phyloP scores from a whole-genome alignment of 352 stramenopile genomes.

The Globisporangium lucens region DNA sequence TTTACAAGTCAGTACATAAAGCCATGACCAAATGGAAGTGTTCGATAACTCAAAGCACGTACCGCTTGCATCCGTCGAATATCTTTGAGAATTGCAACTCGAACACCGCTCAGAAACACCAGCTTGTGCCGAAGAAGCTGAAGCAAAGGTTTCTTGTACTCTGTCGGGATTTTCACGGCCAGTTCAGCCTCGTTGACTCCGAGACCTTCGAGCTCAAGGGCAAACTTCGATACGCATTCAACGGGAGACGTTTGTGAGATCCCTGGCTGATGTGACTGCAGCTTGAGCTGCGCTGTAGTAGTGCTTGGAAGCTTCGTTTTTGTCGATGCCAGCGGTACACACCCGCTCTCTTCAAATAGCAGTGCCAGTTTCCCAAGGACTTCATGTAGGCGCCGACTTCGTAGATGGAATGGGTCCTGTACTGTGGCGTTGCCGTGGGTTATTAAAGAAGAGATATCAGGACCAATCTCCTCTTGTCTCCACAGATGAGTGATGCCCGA shows the following conservation, averaged over 20 bases:
- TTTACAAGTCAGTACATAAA: slow-evolving; percentile 5
- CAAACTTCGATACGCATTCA: slow-evolving; percentile 9
- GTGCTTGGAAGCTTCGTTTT: too few relatives aligned
- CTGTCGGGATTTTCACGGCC: background rate
- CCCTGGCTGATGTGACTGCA: background rate
- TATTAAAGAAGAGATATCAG: background rate
- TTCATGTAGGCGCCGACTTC: background rate
- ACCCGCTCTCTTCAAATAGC: slow-evolving; percentile 9
- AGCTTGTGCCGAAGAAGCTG: slow-evolving; percentile 26
- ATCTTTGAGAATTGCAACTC: slow-evolving; percentile 18
- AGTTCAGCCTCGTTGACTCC: background rate
- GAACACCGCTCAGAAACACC: slow-evolving; percentile 17
- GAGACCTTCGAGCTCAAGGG: slow-evolving; percentile 13
- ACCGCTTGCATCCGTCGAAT: slow-evolving; percentile 28
- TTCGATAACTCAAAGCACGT: background rate
- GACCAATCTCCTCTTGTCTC: background rate
- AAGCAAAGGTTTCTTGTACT: slow-evolving; percentile 28
- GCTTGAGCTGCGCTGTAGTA: too few relatives aligned
- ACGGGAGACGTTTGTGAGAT: background rate
- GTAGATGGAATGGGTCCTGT: background rate
- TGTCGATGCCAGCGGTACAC: background rate
- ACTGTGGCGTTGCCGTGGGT: background rate
- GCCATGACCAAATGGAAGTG: background rate
- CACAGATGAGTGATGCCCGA: slow-evolving; percentile 10
- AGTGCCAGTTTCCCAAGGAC: background rate